Percentiles rank a stretch among this genome's conserved stretches.
Conservation (phyloP, 129 eudicot genomes). For the Lactuca saligna region DNA sequence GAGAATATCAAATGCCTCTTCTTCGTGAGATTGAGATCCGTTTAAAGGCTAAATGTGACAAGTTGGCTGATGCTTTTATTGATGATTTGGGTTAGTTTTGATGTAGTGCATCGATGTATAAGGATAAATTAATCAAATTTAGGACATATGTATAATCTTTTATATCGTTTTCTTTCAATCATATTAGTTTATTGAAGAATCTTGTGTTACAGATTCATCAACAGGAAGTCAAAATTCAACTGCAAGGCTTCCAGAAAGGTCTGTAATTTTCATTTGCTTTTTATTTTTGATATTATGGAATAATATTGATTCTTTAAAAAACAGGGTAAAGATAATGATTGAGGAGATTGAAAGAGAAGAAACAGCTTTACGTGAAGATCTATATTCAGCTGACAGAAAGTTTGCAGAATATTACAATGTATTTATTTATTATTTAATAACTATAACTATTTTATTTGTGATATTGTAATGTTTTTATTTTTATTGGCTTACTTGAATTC, state of each 20-base stretch:
- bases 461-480: too few relatives aligned
- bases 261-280: slow-evolving; percentile 1
- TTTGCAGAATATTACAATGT: slow-evolving; percentile 94
- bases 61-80: slow-evolving; percentile 75
- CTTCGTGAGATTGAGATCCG: slow-evolving; percentile 85
- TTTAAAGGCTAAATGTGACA: slow-evolving; percentile 81
- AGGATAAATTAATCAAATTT: too few relatives aligned
- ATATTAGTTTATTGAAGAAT: background rate
- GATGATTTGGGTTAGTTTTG: slow-evolving; percentile 70
- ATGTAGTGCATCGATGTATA: too few relatives aligned
- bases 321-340: slow-evolving; percentile 57
- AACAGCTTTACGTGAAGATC: slow-evolving; percentile 85
- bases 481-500: slow-evolving; percentile 12
- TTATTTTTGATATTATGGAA: background rate
- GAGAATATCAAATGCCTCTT: slow-evolving; percentile 86
- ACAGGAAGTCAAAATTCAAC: slow-evolving; percentile 63
- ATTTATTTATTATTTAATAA: slow-evolving; percentile 28
- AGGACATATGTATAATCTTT: background rate
- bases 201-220: slow-evolving; percentile 50
- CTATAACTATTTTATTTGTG: too few relatives aligned
- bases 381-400: slow-evolving; percentile 94
- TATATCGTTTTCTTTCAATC: background rate
- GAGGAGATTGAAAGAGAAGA: slow-evolving; percentile 99
- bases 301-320: too few relatives aligned
- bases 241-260: slow-evolving; percentile 99